These are phyloP conservation scores for Penicillium sclerotigenum DNA, from an alignment of 2,329 filamentous ascomycete genomes.

Conservation along the genomic window DNA sequence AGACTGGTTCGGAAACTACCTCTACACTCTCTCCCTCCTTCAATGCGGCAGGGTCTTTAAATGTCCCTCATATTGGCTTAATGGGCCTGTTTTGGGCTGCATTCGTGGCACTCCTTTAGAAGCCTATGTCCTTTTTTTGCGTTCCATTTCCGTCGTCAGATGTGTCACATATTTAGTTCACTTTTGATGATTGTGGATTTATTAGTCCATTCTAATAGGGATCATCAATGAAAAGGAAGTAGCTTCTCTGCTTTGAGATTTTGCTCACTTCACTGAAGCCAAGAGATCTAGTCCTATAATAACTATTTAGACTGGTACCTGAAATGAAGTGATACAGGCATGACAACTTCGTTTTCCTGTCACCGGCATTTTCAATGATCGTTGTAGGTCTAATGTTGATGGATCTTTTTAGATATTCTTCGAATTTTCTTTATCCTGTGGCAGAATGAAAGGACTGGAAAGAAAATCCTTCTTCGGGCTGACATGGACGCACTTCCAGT, in stretches of 20 bases:
- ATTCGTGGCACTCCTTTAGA: conserved; percentile 3
- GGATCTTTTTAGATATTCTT: too few species aligned
- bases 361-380: too few species aligned
- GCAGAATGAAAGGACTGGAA: too few species aligned
- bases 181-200: not conserved
- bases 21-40: not conserved
- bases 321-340: too few species aligned
- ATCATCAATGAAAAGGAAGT: not conserved
- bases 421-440: too few species aligned
- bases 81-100: conserved; percentile 4
- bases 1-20: not conserved
- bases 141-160: not conserved
- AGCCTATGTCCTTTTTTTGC: not conserved
- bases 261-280: not conserved
- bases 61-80: not conserved
- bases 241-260: not conserved
- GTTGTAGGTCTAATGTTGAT: too few species aligned
- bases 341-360: too few species aligned
- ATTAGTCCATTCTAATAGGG: not conserved
- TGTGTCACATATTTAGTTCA: not conserved
- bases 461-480: conserved; percentile 47
- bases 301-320: not conserved
- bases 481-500: conserved; percentile 53
- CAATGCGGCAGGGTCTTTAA: not conserved
- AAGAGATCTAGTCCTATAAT: not conserved